Evolutionary conservation across 2,329 filamentous ascomycete species (phyloP), one percentile per base, ranked within the genome.

Genomic region (Neobulgaria alba): DNA sequence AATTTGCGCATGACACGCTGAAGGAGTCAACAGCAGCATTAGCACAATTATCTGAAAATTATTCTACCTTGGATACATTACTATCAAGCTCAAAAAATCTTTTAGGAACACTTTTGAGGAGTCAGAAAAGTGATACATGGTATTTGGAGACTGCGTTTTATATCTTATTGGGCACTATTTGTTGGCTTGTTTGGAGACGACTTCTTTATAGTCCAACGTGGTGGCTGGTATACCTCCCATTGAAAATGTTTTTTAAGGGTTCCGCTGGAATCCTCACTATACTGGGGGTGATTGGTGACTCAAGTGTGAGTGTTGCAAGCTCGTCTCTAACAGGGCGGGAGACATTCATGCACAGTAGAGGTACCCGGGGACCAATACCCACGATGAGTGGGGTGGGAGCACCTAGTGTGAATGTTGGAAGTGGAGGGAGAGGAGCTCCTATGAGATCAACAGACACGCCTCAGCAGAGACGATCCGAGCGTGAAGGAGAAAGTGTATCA

Each of bases 111-210:
- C 68, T 98, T 33, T 67, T 96, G 34, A 77, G 78, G 46, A 92
- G 85, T 49, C 87, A 93, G 59, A 98, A 98, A 71, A 92, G 83
- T 50, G 92, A 98, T 60, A 95, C 89, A 2, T 98, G 92, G 92
- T 98, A 98, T 60, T 74, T 98, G 23, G 84, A 92, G 63, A 93
- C 85, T 29, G 79, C 89, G 2, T 79, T 96, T 51, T 93, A 89
- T 59, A 72, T 95, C 53, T 73, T 96, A 12, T 57, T 83, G 16
- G 75, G 67, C 4, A 95, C 88, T 1, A 78, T 89, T 31, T 71
- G 68, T 20, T 98, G 92, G 92, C 72, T 98, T 5, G 59, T 95
- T 5, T 95, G 93, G 57, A 71, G 92, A 19, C 71, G 92, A 33
- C 69, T 90, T 30, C 58, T 98, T 5, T 98, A 93, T 66, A 90